Percentiles rank a stretch among this genome's conserved stretches.
phyloP scores from a whole-genome alignment of 2,329 filamentous ascomycete genomes.

The Xylariaceae sp. region DNA sequence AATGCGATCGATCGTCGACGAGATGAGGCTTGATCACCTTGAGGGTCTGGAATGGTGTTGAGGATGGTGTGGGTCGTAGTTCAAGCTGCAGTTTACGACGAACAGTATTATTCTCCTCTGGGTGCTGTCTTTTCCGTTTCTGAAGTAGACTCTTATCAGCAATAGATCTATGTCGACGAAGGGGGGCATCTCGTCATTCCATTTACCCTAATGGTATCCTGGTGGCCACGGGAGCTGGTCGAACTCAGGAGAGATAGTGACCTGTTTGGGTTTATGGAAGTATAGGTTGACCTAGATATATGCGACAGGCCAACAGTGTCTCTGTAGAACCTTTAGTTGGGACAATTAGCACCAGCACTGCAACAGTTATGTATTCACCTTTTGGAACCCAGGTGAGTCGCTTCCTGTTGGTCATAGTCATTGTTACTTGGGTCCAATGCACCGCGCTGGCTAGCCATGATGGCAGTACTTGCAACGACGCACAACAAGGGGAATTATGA shows the following conservation, averaged over 20 bases:
- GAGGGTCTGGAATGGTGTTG: slow-evolving; percentile 13
- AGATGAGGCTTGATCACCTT: slow-evolving; percentile 15
- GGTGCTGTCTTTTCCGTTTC: slow-evolving; percentile 4
- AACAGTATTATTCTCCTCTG: slow-evolving; percentile 2
- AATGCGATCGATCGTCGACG: not conserved
- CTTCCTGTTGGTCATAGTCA: too few relatives aligned
- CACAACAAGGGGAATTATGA: too few relatives aligned
- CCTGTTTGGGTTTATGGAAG: slow-evolving; percentile 3
- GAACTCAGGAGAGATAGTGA: too few relatives aligned
- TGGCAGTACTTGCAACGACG: too few relatives aligned
- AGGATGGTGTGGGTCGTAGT: slow-evolving; percentile 6
- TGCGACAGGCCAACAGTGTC: too few relatives aligned
- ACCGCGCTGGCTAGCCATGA: too few relatives aligned
- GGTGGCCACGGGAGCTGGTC: not conserved
- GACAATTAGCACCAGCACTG: too few relatives aligned
- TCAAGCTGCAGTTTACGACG: slow-evolving; percentile 6
- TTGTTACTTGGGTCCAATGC: too few relatives aligned
- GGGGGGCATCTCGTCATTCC: too few relatives aligned
- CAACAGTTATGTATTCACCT: too few relatives aligned
- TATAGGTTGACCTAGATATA: not conserved
- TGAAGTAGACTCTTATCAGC: not conserved
- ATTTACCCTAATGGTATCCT: not conserved
- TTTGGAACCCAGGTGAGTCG: too few relatives aligned
- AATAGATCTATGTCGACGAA: slow-evolving; percentile 4
- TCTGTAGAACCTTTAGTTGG: too few relatives aligned